Evolutionary conservation across 2,329 filamentous ascomycete species (phyloP).

Genomic region (Capronia coronata): DNA sequence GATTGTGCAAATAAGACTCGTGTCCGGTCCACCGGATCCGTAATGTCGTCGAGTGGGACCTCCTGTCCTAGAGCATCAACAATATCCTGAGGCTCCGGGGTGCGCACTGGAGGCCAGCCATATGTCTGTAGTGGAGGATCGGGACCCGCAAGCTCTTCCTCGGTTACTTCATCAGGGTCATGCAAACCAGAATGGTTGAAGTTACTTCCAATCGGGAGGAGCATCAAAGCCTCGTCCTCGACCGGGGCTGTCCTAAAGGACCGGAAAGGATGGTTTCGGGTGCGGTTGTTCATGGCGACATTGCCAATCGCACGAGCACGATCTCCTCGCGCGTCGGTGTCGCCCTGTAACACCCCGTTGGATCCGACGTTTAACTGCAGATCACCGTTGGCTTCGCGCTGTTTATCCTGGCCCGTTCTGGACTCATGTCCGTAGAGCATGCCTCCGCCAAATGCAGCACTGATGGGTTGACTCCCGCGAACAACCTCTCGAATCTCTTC

Average conservation of each 20-base stretch:
- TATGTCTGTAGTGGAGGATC: conserved; percentile 24
- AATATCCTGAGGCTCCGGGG: conserved; percentile 33
- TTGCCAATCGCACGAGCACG: conserved; percentile 56
- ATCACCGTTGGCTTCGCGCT: conserved; percentile 56
- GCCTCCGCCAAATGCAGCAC: conserved; percentile 66
- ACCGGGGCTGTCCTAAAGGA: conserved; percentile 16
- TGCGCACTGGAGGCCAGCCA: conserved; percentile 16
- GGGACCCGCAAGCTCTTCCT: conserved; percentile 16
- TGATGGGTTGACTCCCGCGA: conserved; percentile 67
- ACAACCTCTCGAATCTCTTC: conserved; percentile 71
- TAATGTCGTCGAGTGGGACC: conserved; percentile 39
- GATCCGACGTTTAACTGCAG: conserved; percentile 50
- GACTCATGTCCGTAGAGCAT: conserved; percentile 58
- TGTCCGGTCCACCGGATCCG: conserved; percentile 38
- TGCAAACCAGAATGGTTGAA: conserved; percentile 13
- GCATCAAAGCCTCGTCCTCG: conserved; percentile 22
- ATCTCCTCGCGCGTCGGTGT: conserved; percentile 54
- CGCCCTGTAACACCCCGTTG: conserved; percentile 53
- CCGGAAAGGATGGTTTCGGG: conserved; percentile 17
- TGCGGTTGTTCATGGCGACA: conserved; percentile 29
- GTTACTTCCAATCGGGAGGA: conserved; percentile 12
- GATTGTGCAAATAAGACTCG: conserved; percentile 37
- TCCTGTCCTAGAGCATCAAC: conserved; percentile 38
- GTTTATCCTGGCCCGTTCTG: conserved; percentile 61
- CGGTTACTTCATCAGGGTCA: conserved; percentile 15